Percentiles rank a stretch among this genome's conserved stretches.
phyloP scores from a whole-genome alignment of 805 yeast species.

The Yamadazyma ubonensis region DNA sequence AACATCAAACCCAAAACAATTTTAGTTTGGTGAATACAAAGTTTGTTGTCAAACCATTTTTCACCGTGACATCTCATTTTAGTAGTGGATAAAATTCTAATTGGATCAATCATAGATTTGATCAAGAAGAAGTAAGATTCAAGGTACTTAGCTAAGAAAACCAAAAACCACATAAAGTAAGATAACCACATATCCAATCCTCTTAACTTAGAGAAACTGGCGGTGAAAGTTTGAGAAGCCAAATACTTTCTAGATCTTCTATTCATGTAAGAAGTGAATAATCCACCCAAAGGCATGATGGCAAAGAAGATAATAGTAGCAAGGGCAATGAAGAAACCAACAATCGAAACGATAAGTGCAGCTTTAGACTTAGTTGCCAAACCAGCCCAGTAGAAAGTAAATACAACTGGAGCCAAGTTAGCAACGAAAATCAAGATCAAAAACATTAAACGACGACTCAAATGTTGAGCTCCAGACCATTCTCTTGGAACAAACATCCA shows the following conservation, averaged over 20 bases:
- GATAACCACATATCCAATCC: slow-evolving; percentile 98
- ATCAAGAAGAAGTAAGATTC: slow-evolving; percentile 95
- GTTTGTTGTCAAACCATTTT: slow-evolving; percentile 71
- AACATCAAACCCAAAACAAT: slow-evolving; percentile 91
- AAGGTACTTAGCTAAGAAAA: slow-evolving; percentile 81
- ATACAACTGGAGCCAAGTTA: slow-evolving; percentile 84
- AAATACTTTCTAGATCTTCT: slow-evolving; percentile 83
- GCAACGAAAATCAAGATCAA: slow-evolving; percentile 60
- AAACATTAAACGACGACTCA: slow-evolving; percentile 82
- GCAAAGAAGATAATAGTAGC: slow-evolving; percentile 84
- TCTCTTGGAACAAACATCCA: slow-evolving; percentile 96
- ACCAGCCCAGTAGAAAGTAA: slow-evolving; percentile 80
- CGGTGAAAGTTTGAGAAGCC: slow-evolving; percentile 94
- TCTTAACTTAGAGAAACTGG: slow-evolving; percentile 73
- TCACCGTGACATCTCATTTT: slow-evolving; percentile 96
- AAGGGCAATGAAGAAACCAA: slow-evolving; percentile 85
- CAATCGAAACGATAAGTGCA: slow-evolving; percentile 77
- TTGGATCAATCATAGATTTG: slow-evolving; percentile 89
- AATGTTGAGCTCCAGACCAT: slow-evolving; percentile 99
- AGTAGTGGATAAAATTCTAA: slow-evolving; percentile 81
- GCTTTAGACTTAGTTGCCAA: slow-evolving; percentile 62
- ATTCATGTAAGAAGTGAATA: slow-evolving; percentile 89
- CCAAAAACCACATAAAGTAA: slow-evolving; percentile 83
- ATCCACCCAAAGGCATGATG: slow-evolving; percentile 94
- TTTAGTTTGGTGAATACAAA: slow-evolving; percentile 85